Evolutionary conservation across 2,329 filamentous ascomycete genomes (phyloP), one percentile per base, ranked within the genome.

Genomic region (Diaporthe sp.): DNA sequence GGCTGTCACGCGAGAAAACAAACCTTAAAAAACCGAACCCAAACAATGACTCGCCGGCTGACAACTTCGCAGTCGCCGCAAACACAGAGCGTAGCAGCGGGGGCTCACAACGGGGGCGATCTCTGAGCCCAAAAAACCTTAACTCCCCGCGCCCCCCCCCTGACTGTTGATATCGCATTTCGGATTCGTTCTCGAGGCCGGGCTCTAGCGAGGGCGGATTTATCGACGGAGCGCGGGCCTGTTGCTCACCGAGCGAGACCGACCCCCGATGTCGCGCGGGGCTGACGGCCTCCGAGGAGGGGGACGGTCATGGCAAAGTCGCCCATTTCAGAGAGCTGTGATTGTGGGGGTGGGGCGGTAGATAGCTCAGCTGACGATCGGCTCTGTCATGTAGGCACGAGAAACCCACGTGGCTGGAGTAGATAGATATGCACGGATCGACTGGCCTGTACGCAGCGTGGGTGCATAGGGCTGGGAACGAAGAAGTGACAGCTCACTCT

Each of bases 1-100:
- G 62, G 44, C 25, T 51, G 19, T 58, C 77, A 79, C 57, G 75
- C 62, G 62, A 39, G 46, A 65, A 17, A 34, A 39, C 31, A 65
- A 55, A 25, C 62, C 13, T 68, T 25, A 51, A 68, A 68, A 53
- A 15, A 31, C 28, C 44, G 3, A 37, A 68, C 44, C 44, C 28
- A 34, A 37, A 28, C 12, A 53, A 68, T 68, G 65, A 68, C 65
- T 68, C 65, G 65, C 65, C n/a, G 46, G 46, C 65, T 68, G 65
- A 68, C 65, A 68, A 25, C 65, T 68, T 53, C 49, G 62, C 60
- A 62, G 62, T 22, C 15, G 44, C 31, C 62, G 44, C 44, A 67
- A 49, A 67, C 62, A 37, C 19, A 46, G 4, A 37, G 19, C 25
- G 62, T 49, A 34, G 62, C 46, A 68, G 46, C 17, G 12, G 44